phyloP scores from a whole-genome alignment of 768 basidiomycete species.

The Termitomyces sp. region DNA sequence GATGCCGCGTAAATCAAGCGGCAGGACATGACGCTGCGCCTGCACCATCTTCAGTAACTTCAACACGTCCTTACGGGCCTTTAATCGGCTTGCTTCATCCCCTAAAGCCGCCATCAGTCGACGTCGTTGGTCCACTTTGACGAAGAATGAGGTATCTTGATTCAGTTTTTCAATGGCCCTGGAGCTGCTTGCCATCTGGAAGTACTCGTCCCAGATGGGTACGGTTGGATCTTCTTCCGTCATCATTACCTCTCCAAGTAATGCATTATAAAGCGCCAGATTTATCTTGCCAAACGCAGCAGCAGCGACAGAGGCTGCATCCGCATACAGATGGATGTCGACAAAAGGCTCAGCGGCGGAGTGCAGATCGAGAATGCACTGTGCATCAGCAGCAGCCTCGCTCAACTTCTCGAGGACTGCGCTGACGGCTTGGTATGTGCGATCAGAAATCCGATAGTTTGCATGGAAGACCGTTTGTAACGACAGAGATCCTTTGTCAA shows the following conservation, averaged over 20 bases:
- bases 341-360: conserved; percentile 22
- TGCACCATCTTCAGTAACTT: conserved; percentile 35
- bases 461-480: conserved; percentile 34
- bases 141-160: conserved; percentile 24
- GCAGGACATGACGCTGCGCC: conserved; percentile 26
- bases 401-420: conserved; percentile 28
- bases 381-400: conserved; percentile 13
- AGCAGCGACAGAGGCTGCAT: conserved; percentile 18
- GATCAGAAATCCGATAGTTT: conserved; percentile 28
- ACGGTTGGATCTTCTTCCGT: conserved; percentile 19
- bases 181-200: conserved; percentile 34
- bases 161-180: conserved; percentile 32
- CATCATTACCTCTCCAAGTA: conserved; percentile 31
- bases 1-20: conserved; percentile 26
- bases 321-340: conserved; percentile 32
- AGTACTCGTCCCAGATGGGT: conserved; percentile 42
- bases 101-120: conserved; percentile 37
- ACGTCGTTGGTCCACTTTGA: conserved; percentile 33
- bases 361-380: conserved; percentile 28
- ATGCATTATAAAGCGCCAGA: conserved; percentile 26
- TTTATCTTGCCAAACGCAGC: conserved; percentile 30
- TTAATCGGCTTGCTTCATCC: conserved; percentile 18
- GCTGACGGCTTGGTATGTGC: conserved; percentile 28
- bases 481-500: conserved; percentile 30
- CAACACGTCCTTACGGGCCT: conserved; percentile 24